Conservation (phyloP, 805 yeast genomes). For the Geotrichum ghanense region DNA sequence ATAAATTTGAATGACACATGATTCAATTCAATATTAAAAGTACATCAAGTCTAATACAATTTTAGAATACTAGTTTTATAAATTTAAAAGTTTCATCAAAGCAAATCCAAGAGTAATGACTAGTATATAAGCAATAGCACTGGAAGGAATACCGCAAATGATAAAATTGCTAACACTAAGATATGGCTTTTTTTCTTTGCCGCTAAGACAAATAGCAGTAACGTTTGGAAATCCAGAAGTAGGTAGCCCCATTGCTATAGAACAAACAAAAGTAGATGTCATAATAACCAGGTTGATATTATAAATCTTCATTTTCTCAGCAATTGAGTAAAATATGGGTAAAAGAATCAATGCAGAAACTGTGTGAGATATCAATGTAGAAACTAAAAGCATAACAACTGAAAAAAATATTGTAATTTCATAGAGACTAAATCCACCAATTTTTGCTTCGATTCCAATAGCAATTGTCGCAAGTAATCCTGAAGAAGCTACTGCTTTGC, state of each 20-base stretch:
- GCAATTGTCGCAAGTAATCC: slow-evolving; percentile 81
- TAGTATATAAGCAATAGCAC: slow-evolving; percentile 59
- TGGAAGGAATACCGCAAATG: slow-evolving; percentile 81
- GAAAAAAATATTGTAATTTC: slow-evolving; percentile 74
- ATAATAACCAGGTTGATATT: slow-evolving; percentile 76
- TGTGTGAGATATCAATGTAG: slow-evolving; percentile 93
- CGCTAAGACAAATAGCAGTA: slow-evolving; percentile 89
- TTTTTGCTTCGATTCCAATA: slow-evolving; percentile 42
- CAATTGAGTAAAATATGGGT: slow-evolving; percentile 84
- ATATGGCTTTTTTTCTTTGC: slow-evolving; percentile 85
- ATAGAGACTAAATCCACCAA: slow-evolving; percentile 59
- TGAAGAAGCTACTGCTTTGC: slow-evolving; percentile 88
- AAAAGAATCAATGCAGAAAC: slow-evolving; percentile 91
- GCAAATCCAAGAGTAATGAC: slow-evolving; percentile 73
- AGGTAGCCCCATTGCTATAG: slow-evolving; percentile 96
- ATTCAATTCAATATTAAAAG: too few relatives aligned
- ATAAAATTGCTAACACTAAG: slow-evolving; percentile 82
- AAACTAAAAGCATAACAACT: slow-evolving; percentile 65
- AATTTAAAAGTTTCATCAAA: slow-evolving; percentile 48
- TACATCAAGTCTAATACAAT: too few relatives aligned
- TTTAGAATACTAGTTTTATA: too few relatives aligned
- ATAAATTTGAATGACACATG: too few relatives aligned
- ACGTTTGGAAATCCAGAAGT: slow-evolving; percentile 97
- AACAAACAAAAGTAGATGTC: slow-evolving; percentile 58
- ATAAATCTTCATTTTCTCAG: slow-evolving; percentile 46